Percentiles rank a stretch among this genome's conserved stretches.
These are phyloP conservation scores for Vitis riparia DNA, from an alignment of 164 flowering plant genomes.

Conservation along the genomic window DNA sequence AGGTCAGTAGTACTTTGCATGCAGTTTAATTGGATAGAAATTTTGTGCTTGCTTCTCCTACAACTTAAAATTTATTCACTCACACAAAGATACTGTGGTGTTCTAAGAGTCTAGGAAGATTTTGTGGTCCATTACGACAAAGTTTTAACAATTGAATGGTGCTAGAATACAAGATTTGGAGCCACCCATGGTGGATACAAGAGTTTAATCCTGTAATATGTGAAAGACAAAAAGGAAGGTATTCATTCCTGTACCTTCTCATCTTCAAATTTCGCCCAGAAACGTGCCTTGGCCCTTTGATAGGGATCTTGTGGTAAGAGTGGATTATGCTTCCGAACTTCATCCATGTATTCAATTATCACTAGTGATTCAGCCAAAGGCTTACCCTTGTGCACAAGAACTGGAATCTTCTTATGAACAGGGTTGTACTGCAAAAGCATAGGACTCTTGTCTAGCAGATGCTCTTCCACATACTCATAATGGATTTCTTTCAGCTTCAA, in stretches of 20 bases:
- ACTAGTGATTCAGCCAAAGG: constrained; percentile 26
- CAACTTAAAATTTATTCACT: no score
- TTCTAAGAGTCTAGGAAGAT: no score
- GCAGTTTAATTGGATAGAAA: no score
- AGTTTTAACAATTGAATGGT: no score
- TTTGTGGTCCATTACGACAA: no score
- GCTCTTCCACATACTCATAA: constrained; percentile 24
- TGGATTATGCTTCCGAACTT: constrained; percentile 26
- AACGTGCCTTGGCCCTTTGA: constrained; percentile 24
- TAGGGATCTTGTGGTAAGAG: constrained; percentile 29
- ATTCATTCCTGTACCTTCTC: constrained; percentile 21
- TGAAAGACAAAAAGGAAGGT: not conserved
- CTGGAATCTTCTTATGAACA: constrained; percentile 28
- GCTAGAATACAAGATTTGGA: no score
- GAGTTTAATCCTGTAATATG: no score
- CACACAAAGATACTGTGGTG: no score
- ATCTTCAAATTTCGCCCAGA: constrained; percentile 32
- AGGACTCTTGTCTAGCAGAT: constrained; percentile 23
- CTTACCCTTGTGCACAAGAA: constrained; percentile 31
- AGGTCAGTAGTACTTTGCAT: no score
- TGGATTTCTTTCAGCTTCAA: constrained; percentile 21
- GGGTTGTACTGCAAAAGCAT: constrained; percentile 29
- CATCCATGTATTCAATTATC: constrained; percentile 28
- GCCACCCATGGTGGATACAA: no score
- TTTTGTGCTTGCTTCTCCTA: no score